Base-by-base conservation (phyloP, 257 asterid genomes). In the Salvia splendens region DNA sequence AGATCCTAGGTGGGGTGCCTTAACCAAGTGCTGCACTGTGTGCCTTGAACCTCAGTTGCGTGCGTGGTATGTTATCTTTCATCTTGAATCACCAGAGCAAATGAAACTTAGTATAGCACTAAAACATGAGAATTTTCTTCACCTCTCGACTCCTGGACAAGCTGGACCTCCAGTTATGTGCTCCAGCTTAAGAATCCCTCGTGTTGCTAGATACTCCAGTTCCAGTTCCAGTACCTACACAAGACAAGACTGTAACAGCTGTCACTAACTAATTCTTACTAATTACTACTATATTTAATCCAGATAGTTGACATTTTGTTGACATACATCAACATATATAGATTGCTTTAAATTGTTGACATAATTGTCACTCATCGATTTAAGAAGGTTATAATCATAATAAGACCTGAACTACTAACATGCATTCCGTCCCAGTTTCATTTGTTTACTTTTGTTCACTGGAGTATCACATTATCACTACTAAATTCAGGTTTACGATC, bases 61-160 rank as follows among this genome's bases (percentile, higher is more conserved):
- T 24, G n/a, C 33, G 62, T 32, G 10, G 5, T 55, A 5, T 11
- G 11, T 28, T 28, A 47, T 56, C 30, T 8, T 24, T 67, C 55
- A 52, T n/a, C 14, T n/a, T 41, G 49, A 35, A 65, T 53, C 24
- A 56, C 51, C 53, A 57, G 53, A 55, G 30, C 43, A 0, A 15
- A 32, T 17, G 50, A 49, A 57, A 40, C 33, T 9, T 42, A 47
- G 54, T 28, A 41, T n/a, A 68, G 38, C 54, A 46, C 33, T 30
- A 68, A 49, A 62, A 63, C 11, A 55, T 43, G 55, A 42, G 51
- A 53, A 45, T 30, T 61, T 52, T 64, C 24, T 78, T 74, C 64
- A 92, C 98, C 98, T 92, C 87, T 87, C 96, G 64, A 84, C 91
- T 82, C 98, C 98, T 38, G 85, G 87, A 72, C 89, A 67, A 73